phyloP scores from a whole-genome alignment of 2,329 filamentous ascomycete genomes.

The Metarhizium brunneum region DNA sequence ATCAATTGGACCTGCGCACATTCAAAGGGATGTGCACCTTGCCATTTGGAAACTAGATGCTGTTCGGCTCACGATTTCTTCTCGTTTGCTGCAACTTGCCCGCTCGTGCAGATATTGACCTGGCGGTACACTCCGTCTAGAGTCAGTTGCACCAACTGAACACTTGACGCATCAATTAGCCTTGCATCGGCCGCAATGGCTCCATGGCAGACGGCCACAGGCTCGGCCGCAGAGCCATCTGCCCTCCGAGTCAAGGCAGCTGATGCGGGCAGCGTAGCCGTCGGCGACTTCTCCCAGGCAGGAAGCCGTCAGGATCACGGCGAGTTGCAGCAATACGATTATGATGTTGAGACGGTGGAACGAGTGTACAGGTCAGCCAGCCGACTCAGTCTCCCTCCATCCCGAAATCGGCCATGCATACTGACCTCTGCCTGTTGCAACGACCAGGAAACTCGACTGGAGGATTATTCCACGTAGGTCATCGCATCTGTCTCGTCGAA shows the following conservation, averaged over 20 bases:
- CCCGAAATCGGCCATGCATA: neutral
- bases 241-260: neutral
- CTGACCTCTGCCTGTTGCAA: neutral
- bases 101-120: neutral
- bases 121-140: neutral
- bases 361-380: conserved; percentile 36
- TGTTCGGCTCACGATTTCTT: too few species aligned
- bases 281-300: neutral
- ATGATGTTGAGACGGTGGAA: conserved; percentile 42
- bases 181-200: neutral
- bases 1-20: too few species aligned
- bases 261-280: conserved; percentile 8
- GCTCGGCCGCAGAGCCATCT: neutral
- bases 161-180: neutral
- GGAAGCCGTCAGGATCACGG: neutral
- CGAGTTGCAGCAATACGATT: conserved; percentile 20
- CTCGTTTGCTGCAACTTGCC: neutral
- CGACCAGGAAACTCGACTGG: conserved; percentile 40
- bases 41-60: too few species aligned
- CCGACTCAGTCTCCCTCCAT: neutral
- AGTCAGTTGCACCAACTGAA: neutral
- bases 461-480: conserved; percentile 49
- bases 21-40: too few species aligned
- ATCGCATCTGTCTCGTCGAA: neutral
- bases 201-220: neutral